Conservation (phyloP, 2,329 filamentous ascomycete genomes). For the Microdochium bolleyi region DNA sequence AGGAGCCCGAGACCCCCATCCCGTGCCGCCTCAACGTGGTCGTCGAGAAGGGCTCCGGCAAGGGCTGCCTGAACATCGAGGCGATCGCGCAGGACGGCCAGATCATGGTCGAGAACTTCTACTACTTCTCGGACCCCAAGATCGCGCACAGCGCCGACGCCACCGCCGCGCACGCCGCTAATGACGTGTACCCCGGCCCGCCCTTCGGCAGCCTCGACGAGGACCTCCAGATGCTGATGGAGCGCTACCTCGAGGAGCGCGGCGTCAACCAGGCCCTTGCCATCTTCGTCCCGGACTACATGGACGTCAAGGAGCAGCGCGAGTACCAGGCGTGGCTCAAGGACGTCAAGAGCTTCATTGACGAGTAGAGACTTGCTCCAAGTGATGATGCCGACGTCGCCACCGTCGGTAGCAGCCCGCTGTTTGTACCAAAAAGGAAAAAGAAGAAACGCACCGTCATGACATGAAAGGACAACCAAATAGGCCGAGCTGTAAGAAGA, state of each 20-base stretch:
- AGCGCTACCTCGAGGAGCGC: conserved; percentile 90
- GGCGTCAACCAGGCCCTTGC: conserved; percentile 83
- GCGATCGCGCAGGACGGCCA: conserved; percentile 78
- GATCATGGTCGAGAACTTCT: conserved; percentile 84
- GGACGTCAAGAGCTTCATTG: conserved; percentile 79
- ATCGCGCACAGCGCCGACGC: conserved; percentile 69
- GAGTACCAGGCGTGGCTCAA: conserved; percentile 90
- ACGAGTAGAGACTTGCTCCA: conserved; percentile 42
- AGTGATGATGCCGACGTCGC: no score
- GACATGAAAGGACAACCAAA: no score
- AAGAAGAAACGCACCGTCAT: no score
- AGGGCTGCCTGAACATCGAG: conserved; percentile 81
- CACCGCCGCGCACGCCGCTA: conserved; percentile 68
- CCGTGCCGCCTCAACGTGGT: conserved; percentile 80
- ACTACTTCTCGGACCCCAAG: conserved; percentile 73
- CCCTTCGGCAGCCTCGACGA: conserved; percentile 92
- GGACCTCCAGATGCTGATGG: conserved; percentile 85
- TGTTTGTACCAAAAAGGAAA: no score
- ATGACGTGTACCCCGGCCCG: conserved; percentile 80
- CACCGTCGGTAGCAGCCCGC: no score
- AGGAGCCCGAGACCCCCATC: conserved; percentile 49
- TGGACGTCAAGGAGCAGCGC: conserved; percentile 96
- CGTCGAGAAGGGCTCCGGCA: conserved; percentile 70
- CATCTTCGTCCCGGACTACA: conserved; percentile 89
- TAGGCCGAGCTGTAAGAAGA: no score